Evolutionary conservation across 2,329 filamentous ascomycete species (phyloP).

Genomic region (Leptographium wingfieldii): DNA sequence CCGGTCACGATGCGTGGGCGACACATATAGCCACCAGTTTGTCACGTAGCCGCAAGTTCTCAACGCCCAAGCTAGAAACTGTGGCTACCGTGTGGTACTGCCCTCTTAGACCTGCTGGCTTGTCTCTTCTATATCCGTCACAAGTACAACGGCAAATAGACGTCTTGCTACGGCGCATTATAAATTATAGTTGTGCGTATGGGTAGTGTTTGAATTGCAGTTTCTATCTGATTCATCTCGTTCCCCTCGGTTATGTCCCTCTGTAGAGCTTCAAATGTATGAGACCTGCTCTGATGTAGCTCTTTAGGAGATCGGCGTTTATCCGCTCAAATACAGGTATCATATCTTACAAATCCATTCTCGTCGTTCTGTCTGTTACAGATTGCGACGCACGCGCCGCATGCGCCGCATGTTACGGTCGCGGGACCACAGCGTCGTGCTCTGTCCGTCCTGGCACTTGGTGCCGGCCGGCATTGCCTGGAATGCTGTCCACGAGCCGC

Average conservation of each 20-base stretch:
- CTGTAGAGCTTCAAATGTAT: not conserved
- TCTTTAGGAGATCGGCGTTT: too few relatives aligned
- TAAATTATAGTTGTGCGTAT: too few relatives aligned
- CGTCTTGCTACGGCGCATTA: too few relatives aligned
- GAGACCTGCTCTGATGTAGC: not conserved
- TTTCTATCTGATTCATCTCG: not conserved
- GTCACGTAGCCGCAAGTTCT: too few relatives aligned
- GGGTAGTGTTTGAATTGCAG: too few relatives aligned
- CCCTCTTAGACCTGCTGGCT: too few relatives aligned
- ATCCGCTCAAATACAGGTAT: not conserved
- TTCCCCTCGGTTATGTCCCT: not conserved
- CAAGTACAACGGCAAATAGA: too few relatives aligned
- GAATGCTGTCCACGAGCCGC: conserved; percentile 30
- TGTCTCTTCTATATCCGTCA: too few relatives aligned
- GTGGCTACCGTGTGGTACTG: too few relatives aligned
- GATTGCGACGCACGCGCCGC: not conserved
- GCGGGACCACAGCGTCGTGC: conserved; percentile 13
- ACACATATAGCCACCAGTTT: too few relatives aligned
- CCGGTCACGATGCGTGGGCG: too few relatives aligned
- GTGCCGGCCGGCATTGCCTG: conserved; percentile 33
- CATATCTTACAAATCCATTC: not conserved
- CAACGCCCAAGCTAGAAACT: too few relatives aligned
- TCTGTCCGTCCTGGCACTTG: conserved; percentile 27
- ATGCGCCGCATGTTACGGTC: not conserved
- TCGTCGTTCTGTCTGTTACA: not conserved